Conservation (phyloP, 2,329 filamentous ascomycete species). For the Onygena corvina region DNA sequence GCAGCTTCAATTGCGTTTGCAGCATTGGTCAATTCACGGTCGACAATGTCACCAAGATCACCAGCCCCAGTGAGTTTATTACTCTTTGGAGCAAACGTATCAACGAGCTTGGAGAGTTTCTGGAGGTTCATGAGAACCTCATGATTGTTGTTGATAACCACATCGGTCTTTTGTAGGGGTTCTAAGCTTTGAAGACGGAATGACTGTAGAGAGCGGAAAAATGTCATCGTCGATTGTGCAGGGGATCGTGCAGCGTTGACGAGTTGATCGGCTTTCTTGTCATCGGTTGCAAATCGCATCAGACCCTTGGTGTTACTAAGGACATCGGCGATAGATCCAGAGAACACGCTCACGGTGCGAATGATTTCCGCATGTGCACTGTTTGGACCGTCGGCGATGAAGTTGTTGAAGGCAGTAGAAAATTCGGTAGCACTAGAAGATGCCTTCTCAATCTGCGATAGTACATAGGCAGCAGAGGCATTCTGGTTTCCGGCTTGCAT, state of each 20-base stretch:
- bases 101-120: constrained; percentile 82
- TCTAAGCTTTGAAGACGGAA: constrained; percentile 88
- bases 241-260: constrained; percentile 72
- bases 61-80: constrained; percentile 66
- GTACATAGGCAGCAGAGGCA: constrained; percentile 82
- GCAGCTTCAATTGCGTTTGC: constrained; percentile 92
- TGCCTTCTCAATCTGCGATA: constrained; percentile 95
- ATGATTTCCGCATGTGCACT: constrained; percentile 84
- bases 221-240: constrained; percentile 76
- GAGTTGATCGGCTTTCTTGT: constrained; percentile 83
- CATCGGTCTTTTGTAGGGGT: constrained; percentile 82
- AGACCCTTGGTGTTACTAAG: constrained; percentile 95
- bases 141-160: constrained; percentile 94
- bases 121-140: constrained; percentile 92
- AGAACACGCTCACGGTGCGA: constrained; percentile 79
- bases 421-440: constrained; percentile 92
- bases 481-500: constrained; percentile 99
- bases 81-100: constrained; percentile 79
- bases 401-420: constrained; percentile 95
- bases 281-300: constrained; percentile 81
- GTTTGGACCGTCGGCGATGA: constrained; percentile 90
- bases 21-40: constrained; percentile 81
- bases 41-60: constrained; percentile 85
- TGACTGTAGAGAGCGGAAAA: constrained; percentile 88
- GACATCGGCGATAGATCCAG: constrained; percentile 83